Evolutionary conservation across 2,329 filamentous ascomycete genomes (phyloP), one percentile per base, ranked within the genome.

Genomic region (Talaromyces sp.): DNA sequence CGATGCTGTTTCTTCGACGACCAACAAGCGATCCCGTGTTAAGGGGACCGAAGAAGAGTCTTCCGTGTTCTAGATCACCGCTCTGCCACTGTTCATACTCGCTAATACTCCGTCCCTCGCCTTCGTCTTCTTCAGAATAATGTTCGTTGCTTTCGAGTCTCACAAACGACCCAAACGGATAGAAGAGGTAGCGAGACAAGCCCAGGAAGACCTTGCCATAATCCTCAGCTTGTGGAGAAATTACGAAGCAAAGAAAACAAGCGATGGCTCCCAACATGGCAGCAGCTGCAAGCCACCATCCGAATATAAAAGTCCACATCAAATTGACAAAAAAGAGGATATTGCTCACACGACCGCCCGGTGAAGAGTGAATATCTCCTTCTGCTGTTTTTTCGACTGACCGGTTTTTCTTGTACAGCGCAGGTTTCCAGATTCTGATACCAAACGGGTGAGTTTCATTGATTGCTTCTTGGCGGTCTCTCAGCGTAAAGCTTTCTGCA

Each of bases 61-160:
- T 85, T 3, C 94, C 94, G 73, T 97, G 92, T 75, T 99, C 94
- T 35, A 99, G 84, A 70, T 99, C 94, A 56, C 94, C 94, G 71
- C 87, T 97, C 77, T 99, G 94, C 94, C 94, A 99, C 76, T 96
- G 92, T 74, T 99, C 94, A 72, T 99, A 99, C 78, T 99, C 94
- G 69, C 91, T 95, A 70, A 99, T 97, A 77, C 92, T 97, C 70
- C 94, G 87, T 21, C 94, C 94, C 76, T 99, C 94, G 46, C 93
- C 92, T 70, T 94, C 87, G 69, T 99, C 94, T 77, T 99, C 94
- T 62, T 97, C 90, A 54, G 91, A 81, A 71, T 99, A 99, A 50
- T 90, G 89, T 70, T 97, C 94, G 67, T 99, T 94, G 73, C 93
- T 90, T 71, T 96, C 88, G 41, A 99, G 83, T 53, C 92, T 89